Evolutionary conservation across 2,329 filamentous ascomycete genomes (phyloP).

Genomic region (Zymoseptoria ardabiliae): DNA sequence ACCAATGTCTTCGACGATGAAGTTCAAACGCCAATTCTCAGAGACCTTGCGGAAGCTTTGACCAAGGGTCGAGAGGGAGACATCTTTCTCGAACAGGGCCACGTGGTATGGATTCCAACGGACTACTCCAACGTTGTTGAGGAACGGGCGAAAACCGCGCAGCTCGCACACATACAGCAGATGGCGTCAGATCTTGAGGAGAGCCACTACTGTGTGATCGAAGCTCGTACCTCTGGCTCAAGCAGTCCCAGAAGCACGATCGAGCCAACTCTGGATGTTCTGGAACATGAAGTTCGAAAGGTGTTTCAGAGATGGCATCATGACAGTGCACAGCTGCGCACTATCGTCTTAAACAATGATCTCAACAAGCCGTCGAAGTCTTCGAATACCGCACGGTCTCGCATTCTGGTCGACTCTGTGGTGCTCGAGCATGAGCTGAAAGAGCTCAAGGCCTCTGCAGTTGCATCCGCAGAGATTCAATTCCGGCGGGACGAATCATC

Average conservation of each 20-base stretch:
- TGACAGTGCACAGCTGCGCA: constrained; percentile 1
- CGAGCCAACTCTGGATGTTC: neutral
- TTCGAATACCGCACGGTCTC: neutral
- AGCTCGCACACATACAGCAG: neutral
- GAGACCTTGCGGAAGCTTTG: constrained; percentile 11
- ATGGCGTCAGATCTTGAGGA: constrained; percentile 6
- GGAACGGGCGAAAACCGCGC: neutral
- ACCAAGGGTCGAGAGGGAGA: constrained; percentile 8
- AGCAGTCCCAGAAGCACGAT: constrained; percentile 1
- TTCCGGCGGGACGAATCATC: neutral
- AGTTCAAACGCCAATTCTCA: constrained; percentile 11
- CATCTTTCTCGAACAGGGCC: constrained; percentile 11
- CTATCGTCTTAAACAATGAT: neutral
- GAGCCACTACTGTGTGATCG: constrained; percentile 6
- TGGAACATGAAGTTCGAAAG: constrained; percentile 4
- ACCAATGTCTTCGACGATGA: constrained; percentile 6
- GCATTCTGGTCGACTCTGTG: neutral
- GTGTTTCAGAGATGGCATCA: constrained; percentile 6
- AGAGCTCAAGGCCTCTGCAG: neutral
- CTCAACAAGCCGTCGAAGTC: neutral
- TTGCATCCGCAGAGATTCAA: neutral
- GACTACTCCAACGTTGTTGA: constrained; percentile 5
- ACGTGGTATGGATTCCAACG: constrained; percentile 13
- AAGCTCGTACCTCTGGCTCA: neutral
- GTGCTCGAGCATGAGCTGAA: neutral